Conservation (phyloP, 2,329 filamentous ascomycete species). For the Uncinocarpus reesii region DNA sequence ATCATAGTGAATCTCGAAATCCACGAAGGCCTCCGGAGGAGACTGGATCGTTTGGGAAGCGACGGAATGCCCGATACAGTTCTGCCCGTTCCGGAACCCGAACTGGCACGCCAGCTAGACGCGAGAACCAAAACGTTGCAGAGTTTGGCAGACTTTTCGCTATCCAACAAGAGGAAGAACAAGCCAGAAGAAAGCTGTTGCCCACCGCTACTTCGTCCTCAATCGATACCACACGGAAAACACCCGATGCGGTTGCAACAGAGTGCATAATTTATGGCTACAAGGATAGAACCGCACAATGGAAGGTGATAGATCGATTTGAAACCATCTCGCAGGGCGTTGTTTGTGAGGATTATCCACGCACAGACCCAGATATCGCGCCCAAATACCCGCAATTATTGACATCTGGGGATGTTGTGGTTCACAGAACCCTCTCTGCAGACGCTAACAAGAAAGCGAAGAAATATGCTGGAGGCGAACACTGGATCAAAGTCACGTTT, state of each 20-base stretch:
- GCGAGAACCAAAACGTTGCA: slow-evolving; percentile 45
- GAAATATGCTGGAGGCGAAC: slow-evolving; percentile 67
- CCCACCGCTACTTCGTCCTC: slow-evolving; percentile 34
- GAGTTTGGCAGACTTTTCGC: slow-evolving; percentile 40
- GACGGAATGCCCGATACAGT: slow-evolving; percentile 38
- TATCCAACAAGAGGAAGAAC: slow-evolving; percentile 37
- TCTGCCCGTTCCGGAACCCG: slow-evolving; percentile 44
- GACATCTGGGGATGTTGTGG: slow-evolving; percentile 60
- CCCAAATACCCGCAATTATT: slow-evolving; percentile 62
- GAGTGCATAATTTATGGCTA: slow-evolving; percentile 84
- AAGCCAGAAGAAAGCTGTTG: slow-evolving; percentile 23
- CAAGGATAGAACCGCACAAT: slow-evolving; percentile 55
- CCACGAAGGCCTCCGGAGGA: slow-evolving; percentile 48
- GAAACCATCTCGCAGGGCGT: slow-evolving; percentile 68
- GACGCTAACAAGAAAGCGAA: slow-evolving; percentile 72
- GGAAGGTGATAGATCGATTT: slow-evolving; percentile 80
- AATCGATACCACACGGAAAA: slow-evolving; percentile 32
- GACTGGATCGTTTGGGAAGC: slow-evolving; percentile 52
- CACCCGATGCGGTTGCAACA: slow-evolving; percentile 47
- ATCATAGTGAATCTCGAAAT: slow-evolving; percentile 37
- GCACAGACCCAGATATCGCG: slow-evolving; percentile 63
- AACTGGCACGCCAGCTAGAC: slow-evolving; percentile 48
- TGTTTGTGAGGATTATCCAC: slow-evolving; percentile 88
- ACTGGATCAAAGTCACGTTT: slow-evolving; percentile 87
- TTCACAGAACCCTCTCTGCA: slow-evolving; percentile 55